Evolutionary conservation across 2,329 filamentous ascomycete species (phyloP), one percentile per base, ranked within the genome.

Genomic region (Aspergillus tubingensis): DNA sequence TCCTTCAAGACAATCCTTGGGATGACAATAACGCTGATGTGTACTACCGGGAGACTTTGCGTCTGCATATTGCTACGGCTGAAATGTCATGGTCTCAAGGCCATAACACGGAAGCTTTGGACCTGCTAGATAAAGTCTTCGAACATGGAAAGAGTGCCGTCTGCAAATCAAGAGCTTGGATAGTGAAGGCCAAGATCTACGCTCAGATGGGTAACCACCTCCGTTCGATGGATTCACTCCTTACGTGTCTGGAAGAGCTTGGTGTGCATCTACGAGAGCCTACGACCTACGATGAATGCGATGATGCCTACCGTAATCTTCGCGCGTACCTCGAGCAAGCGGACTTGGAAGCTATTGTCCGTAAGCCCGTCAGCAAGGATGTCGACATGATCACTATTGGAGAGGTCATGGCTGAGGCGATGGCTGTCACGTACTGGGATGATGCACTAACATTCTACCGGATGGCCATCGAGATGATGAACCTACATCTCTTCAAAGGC

Each of bases 1-100:
- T 98, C n/a, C 81, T 98, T 13, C 92, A 96, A 71, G 81, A 88
- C 6, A 80, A 91, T 56, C 88, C 91, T 0, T 98, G 94, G 94
- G 81, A 85, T 44, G 87, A 90, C 30, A 82, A 81, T 6, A 75
- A 79, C 13, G 82, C 85, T 5, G 94, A 97, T 72, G 88, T 90
- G 0, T 89, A 87, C 49, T 96, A 96, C 68, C 88, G 92, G 10
- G 94, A 98, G 77, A 96, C 92, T 0, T 82, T 96, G 63, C 87
- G 89, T 63, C 81, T 96, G 2, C 88, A 91, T 72, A 87, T 92
- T 4, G 87, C 90, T 56, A 87, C 91, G 4, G 91, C 92, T 3
- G 92, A 96, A 73, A 92, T 91, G 72, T 89, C 91, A 67, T 86
- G 92, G 70, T 92, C 91, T 69, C 89, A 93, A 80, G 87, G 87